These are phyloP conservation scores for Akebia trifoliata DNA, from an alignment of 164 flowering plant genomes.

Conservation along the genomic window DNA sequence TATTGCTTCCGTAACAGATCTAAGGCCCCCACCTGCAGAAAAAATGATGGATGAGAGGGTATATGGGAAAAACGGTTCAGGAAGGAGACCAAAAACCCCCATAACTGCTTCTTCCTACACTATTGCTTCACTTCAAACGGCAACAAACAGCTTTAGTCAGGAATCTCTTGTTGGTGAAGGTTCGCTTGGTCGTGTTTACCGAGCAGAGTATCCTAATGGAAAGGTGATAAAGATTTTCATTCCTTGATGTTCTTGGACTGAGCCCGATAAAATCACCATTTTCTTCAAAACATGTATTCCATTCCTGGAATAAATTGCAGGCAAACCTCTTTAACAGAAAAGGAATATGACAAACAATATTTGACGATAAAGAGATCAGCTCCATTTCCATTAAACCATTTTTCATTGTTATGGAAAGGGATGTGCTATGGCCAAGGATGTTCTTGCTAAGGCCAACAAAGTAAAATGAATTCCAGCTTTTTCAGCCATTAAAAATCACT, in stretches of 20 bases:
- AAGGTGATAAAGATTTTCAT: slow-evolving; percentile 46
- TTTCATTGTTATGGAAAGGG: no score
- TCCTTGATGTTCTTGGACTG: no score
- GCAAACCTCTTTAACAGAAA: not conserved
- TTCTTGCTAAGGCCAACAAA: no score
- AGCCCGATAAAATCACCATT: no score
- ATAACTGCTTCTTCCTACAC: slow-evolving; percentile 80
- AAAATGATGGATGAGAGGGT: no score
- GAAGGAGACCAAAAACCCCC: slow-evolving; percentile 60
- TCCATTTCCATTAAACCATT: no score
- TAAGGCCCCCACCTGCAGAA: slow-evolving; percentile 73
- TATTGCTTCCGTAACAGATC: slow-evolving; percentile 42
- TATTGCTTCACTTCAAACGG: slow-evolving; percentile 78
- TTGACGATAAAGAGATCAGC: no score
- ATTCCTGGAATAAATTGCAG: not conserved
- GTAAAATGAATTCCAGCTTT: no score
- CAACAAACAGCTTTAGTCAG: slow-evolving; percentile 84
- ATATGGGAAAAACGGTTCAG: slow-evolving; percentile 53
- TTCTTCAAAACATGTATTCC: not conserved
- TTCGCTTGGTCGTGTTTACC: slow-evolving; percentile 95
- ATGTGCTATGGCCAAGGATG: no score
- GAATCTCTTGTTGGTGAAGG: slow-evolving; percentile 93
- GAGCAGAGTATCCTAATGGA: slow-evolving; percentile 80
- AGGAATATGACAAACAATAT: no score
- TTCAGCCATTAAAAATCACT: no score